Base-by-base conservation (phyloP, 2,329 filamentous ascomycete genomes). In the Colletotrichum acutatum region DNA sequence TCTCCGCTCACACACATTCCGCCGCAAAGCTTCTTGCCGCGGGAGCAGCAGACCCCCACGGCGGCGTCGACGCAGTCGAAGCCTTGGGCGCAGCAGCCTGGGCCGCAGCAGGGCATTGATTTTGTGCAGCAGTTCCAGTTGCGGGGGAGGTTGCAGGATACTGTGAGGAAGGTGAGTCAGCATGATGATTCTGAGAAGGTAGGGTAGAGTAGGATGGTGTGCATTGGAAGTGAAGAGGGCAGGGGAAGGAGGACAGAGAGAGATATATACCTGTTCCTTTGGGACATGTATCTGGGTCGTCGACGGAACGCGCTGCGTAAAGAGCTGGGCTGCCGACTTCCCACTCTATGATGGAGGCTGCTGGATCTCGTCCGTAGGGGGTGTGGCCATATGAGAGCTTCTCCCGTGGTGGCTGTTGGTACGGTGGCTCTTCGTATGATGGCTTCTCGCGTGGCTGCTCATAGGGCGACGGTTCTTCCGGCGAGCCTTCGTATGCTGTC, bases 91-190 rank as follows among this genome's bases (percentile, higher is more conserved):
- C 71, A 75, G 66, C 71, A 75, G 53, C 73, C 66, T 1, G 67
- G 57, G 0, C 71, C 67, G 67, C 71, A 75, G 37, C 67, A 74
- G 3, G 32, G 59, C 5, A 57, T 46, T 7, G 63, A 37, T 2
- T 4, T 24, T 4, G 59, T 26, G 63, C 71, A 75, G 54, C 71
- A 74, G 60, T 71, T 71, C 70, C 70, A 72, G 67, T 72, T 67
- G 71, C 56, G 71, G 1, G 72, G 63, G n/a, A 63, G 60, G 46
- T 74, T 60, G 52, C 72, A 74, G 49, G 52, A 61, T 19, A 52
- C 65, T 74, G 19, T 1, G 9, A 7, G 5, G 16, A 22, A 11
- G 19, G 6, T 53, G n/a, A 0, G 54, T 67, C 5, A 22, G 30
- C 16, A 5, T 12, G 42, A 19, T 8, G 37, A 8, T 9, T 5